A percentile compares a stretch with the other conserved stretches of the same genome.
phyloP scores from a whole-genome alignment of 345 rosid species.

The Capsella bursapastoris region DNA sequence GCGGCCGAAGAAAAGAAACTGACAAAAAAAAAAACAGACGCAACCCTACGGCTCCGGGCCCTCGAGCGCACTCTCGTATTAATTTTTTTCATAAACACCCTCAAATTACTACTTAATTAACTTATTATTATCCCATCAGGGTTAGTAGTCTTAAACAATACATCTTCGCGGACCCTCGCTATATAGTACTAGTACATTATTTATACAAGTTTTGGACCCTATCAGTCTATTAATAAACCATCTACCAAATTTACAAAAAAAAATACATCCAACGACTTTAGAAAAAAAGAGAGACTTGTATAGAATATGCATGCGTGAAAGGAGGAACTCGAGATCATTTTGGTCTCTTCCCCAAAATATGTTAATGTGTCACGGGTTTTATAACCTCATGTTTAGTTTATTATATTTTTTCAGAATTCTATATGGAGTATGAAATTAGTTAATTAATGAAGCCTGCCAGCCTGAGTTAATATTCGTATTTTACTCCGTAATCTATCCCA shows the following conservation, averaged over 20 bases:
- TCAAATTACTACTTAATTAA: neutral
- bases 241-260: neutral
- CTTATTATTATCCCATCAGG: neutral
- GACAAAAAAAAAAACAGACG: constrained; percentile 28
- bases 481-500: neutral
- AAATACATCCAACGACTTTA: neutral
- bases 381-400: neutral
- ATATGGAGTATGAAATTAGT: neutral
- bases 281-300: neutral
- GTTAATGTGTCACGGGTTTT: constrained; percentile 21
- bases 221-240: neutral
- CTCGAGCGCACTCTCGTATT: constrained; percentile 19
- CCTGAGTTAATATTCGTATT: neutral
- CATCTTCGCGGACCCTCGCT: neutral
- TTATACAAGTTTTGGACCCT: neutral
- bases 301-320: constrained; percentile 21
- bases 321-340: constrained; percentile 23
- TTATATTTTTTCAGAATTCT: neutral
- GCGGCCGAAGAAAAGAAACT: constrained; percentile 38
- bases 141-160: neutral
- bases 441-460: neutral
- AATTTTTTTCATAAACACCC: neutral
- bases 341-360: constrained; percentile 14
- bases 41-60: constrained; percentile 13
- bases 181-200: neutral